Percentiles rank a stretch among this genome's conserved stretches.
Evolutionary conservation across 805 yeast species (phyloP).

Genomic region (Ogataea pilisensis): DNA sequence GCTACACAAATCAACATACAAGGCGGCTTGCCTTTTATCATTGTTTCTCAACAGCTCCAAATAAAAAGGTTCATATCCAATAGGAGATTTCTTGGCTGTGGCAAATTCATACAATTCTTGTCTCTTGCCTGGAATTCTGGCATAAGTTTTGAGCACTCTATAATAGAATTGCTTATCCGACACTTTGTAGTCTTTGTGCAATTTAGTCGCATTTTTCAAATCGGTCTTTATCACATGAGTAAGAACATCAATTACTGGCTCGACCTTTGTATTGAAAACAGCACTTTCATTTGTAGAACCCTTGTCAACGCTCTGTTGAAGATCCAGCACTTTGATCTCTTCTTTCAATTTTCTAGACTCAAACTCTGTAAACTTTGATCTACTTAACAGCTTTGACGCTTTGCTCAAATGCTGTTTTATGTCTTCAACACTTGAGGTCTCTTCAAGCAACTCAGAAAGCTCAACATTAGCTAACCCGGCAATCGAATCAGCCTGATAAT

Average conservation of each 20-base stretch:
- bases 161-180: conserved; percentile 54
- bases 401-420: conserved; percentile 24
- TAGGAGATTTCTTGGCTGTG: conserved; percentile 53
- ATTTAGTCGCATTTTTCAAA: conserved; percentile 41
- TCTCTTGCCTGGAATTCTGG: conserved; percentile 44
- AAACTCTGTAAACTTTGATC: conserved; percentile 30
- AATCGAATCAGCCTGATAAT: conserved; percentile 59
- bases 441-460: conserved; percentile 20
- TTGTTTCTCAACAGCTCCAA: conserved; percentile 49
- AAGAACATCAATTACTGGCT: conserved; percentile 46
- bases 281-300: no score
- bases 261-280: no score
- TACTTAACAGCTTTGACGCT: conserved; percentile 28
- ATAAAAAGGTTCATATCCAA: conserved; percentile 67
- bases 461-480: conserved; percentile 42
- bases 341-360: conserved; percentile 41
- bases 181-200: conserved; percentile 52
- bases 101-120: conserved; percentile 54
- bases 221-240: conserved; percentile 44
- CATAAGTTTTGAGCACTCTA: conserved; percentile 45
- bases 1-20: conserved; percentile 52
- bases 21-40: conserved; percentile 54
- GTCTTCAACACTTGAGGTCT: conserved; percentile 22
- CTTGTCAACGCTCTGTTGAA: conserved; percentile 39
- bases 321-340: conserved; percentile 38